These are phyloP conservation scores for Myxozyma sirexii DNA, from an alignment of 805 yeast genomes.

Conservation along the genomic window DNA sequence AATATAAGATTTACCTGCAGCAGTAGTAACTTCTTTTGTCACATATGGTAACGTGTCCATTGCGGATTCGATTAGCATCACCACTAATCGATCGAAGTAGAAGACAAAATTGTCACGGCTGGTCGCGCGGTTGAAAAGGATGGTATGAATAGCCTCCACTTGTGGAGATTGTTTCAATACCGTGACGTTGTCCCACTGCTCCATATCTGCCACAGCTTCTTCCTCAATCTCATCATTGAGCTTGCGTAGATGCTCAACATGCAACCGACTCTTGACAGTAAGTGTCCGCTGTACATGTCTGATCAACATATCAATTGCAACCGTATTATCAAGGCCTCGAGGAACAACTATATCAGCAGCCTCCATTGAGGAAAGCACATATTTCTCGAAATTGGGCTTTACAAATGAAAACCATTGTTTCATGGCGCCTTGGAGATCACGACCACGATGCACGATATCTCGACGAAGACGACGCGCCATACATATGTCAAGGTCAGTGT, in stretches of 20 bases:
- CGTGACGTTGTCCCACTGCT: conserved; percentile 33
- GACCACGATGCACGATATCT: conserved; percentile 82
- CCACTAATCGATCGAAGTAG: conserved; percentile 81
- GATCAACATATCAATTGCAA: conserved; percentile 77
- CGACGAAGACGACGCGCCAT: conserved; percentile 83
- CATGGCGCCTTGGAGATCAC: conserved; percentile 80
- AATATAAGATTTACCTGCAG: conserved; percentile 42
- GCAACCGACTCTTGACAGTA: conserved; percentile 62
- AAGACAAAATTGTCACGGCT: conserved; percentile 78
- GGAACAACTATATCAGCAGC: conserved; percentile 90
- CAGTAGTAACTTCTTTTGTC: conserved; percentile 47
- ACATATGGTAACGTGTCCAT: conserved; percentile 45
- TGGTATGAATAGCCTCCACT: conserved; percentile 68
- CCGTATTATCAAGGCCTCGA: conserved; percentile 76
- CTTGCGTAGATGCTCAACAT: conserved; percentile 63
- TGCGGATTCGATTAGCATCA: conserved; percentile 58
- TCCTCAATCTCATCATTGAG: conserved; percentile 15
- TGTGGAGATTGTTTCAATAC: conserved; percentile 59
- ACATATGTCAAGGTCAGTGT: conserved; percentile 91
- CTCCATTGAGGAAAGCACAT: conserved; percentile 73
- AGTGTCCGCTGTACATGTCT: conserved; percentile 78
- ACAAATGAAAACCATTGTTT: conserved; percentile 90
- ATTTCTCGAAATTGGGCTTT: conserved; percentile 83
- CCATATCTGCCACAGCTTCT: conserved; percentile 15
- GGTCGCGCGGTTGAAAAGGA: conserved; percentile 59